Conservation (phyloP, 495 filamentous ascomycete genomes). For the Xylaria telfairii region DNA sequence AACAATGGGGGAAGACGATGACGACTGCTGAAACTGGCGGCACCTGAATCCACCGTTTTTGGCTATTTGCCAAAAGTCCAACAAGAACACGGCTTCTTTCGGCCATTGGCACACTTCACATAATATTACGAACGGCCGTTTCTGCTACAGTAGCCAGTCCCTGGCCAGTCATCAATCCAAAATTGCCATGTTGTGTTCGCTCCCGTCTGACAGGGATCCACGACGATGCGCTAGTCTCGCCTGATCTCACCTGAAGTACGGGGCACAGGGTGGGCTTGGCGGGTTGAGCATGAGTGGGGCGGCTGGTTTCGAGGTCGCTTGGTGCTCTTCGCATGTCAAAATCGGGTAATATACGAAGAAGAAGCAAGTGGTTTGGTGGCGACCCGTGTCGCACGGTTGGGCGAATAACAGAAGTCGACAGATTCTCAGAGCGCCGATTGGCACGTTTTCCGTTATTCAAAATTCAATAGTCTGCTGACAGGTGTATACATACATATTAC, state of each 20-base stretch:
- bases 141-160: too few species aligned
- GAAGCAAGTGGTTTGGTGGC: conserved; percentile 24
- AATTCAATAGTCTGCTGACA: conserved; percentile 39
- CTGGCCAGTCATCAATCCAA: conserved; percentile 14
- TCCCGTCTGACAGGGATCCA: conserved; percentile 17
- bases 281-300: background rate
- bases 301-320: conserved; percentile 14
- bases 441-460: conserved; percentile 31
- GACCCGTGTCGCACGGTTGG: conserved; percentile 36
- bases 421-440: conserved; percentile 21
- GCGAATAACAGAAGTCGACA: conserved; percentile 34
- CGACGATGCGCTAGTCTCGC: conserved; percentile 14
- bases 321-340: conserved; percentile 5
- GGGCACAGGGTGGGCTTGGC: conserved; percentile 15
- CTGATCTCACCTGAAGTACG: conserved; percentile 29
- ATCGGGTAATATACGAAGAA: conserved; percentile 18
- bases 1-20: background rate
- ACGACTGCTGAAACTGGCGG: background rate
- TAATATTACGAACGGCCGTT: background rate
- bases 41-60: conserved; percentile 21
- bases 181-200: conserved; percentile 15
- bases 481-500: conserved; percentile 28
- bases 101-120: background rate
- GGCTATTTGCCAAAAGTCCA: background rate
- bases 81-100: background rate